These are phyloP conservation scores for Neurospora sublineolata DNA, from an alignment of 495 filamentous ascomycete genomes.

Conservation along the genomic window DNA sequence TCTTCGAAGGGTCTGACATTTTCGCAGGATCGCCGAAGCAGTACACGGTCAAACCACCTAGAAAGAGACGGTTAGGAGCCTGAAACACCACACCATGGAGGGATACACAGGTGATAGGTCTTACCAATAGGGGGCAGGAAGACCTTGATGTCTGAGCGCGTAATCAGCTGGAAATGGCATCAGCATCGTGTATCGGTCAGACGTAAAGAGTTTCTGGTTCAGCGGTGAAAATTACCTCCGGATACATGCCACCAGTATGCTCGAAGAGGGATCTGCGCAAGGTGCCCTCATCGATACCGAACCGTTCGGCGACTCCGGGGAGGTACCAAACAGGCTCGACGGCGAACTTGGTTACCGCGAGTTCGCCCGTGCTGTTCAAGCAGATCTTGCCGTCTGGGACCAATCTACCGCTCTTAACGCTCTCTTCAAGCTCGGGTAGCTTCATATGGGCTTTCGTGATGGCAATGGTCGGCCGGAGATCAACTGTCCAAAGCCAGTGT, in stretches of 20 bases:
- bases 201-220: not conserved
- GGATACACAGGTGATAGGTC: not conserved
- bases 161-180: slow-evolving; percentile 53
- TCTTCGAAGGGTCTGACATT: slow-evolving; percentile 77
- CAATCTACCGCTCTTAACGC: slow-evolving; percentile 66
- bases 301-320: slow-evolving; percentile 86
- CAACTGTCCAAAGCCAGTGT: slow-evolving; percentile 37
- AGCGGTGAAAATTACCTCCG: slow-evolving; percentile 41
- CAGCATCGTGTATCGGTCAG: slow-evolving; percentile 4
- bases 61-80: slow-evolving; percentile 16
- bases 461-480: slow-evolving; percentile 88
- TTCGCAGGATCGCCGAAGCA: slow-evolving; percentile 91
- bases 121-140: slow-evolving; percentile 85
- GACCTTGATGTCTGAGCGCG: slow-evolving; percentile 83
- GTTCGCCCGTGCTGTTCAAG: slow-evolving; percentile 68
- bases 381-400: slow-evolving; percentile 86
- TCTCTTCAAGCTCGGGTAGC: slow-evolving; percentile 82
- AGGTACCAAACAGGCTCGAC: slow-evolving; percentile 96
- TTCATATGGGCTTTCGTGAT: slow-evolving; percentile 96
- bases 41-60: slow-evolving; percentile 89
- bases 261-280: slow-evolving; percentile 84
- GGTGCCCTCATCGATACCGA: slow-evolving; percentile 85
- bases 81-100: slow-evolving; percentile 9
- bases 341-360: slow-evolving; percentile 92
- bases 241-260: slow-evolving; percentile 86